phyloP scores from a whole-genome alignment of 2,329 filamentous ascomycete species.

The Exserohilum turcica region DNA sequence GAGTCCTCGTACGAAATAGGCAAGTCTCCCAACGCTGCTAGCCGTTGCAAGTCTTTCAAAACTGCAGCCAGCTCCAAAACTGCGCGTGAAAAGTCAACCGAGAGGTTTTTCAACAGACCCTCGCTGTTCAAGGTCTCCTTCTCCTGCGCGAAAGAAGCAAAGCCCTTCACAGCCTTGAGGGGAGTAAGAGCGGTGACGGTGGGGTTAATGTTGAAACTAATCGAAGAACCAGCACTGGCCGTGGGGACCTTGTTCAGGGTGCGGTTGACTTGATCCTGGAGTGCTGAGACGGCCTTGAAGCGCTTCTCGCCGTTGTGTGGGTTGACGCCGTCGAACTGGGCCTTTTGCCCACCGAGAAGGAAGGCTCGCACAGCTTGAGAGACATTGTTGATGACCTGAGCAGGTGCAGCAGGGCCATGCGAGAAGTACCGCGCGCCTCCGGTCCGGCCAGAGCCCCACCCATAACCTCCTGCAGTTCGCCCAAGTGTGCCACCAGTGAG shows the following conservation, averaged over 20 bases:
- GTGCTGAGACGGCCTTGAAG: conserved; percentile 75
- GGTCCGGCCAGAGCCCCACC: conserved; percentile 69
- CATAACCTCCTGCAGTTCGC: conserved; percentile 88
- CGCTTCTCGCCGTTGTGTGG: conserved; percentile 71
- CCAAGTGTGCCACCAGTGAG: conserved; percentile 85
- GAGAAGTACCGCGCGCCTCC: conserved; percentile 86
- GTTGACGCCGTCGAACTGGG: conserved; percentile 80
- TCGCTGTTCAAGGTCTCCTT: conserved; percentile 74
- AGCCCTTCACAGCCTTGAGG: conserved; percentile 64
- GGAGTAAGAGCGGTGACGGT: conserved; percentile 87
- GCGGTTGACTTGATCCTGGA: conserved; percentile 73
- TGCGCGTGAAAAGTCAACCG: conserved; percentile 84
- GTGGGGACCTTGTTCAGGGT: conserved; percentile 67
- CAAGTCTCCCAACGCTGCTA: conserved; percentile 80
- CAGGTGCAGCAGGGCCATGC: conserved; percentile 80
- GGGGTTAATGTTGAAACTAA: conserved; percentile 88
- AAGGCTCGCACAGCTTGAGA: conserved; percentile 91
- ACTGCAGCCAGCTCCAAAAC: conserved; percentile 81
- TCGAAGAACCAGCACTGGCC: conserved; percentile 72
- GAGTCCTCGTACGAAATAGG: conserved; percentile 75
- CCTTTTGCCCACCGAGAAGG: conserved; percentile 86
- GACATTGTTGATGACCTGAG: conserved; percentile 94
- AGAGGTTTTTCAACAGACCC: conserved; percentile 82
- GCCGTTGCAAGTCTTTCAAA: conserved; percentile 77
- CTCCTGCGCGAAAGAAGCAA: conserved; percentile 47